These are phyloP conservation scores for Ceratocystis cacaofunesta DNA, from an alignment of 2,329 filamentous ascomycete genomes.

Conservation along the genomic window DNA sequence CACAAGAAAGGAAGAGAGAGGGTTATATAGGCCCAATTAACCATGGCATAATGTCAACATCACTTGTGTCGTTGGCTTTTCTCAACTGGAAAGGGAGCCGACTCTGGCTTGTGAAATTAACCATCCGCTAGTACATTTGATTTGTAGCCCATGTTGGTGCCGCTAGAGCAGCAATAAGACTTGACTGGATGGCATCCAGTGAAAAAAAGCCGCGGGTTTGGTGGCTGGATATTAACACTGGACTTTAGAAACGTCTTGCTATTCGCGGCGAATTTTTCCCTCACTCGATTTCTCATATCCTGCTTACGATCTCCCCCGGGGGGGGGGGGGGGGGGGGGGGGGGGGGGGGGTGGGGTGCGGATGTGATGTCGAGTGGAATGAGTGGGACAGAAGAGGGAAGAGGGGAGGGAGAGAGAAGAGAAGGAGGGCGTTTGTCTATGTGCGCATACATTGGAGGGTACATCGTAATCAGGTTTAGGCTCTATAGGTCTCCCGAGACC, in stretches of 20 bases:
- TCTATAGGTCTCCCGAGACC: background rate
- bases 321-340: background rate
- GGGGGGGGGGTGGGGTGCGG: background rate
- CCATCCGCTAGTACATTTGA: too few relatives aligned
- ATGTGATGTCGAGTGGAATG: background rate
- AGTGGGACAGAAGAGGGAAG: background rate
- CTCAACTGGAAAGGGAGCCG: background rate
- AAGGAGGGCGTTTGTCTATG: background rate
- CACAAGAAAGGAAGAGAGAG: too few relatives aligned
- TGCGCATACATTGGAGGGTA: background rate
- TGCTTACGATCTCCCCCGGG: background rate
- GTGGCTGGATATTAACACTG: too few relatives aligned
- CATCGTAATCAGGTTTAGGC: background rate
- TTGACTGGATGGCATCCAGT: too few relatives aligned
- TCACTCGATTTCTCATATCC: background rate
- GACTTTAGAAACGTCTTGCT: background rate
- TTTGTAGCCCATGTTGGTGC: too few relatives aligned
- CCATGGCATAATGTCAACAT: too few relatives aligned
- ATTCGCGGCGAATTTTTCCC: background rate
- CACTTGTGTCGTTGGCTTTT: background rate
- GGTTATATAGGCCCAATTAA: too few relatives aligned
- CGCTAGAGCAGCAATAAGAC: too few relatives aligned
- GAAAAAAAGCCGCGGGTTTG: too few relatives aligned
- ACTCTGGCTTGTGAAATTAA: too few relatives aligned
- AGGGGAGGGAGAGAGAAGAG: background rate